phyloP scores from a whole-genome alignment of 2,329 filamentous ascomycete species.

The Neopestalotiopsis sp. region DNA sequence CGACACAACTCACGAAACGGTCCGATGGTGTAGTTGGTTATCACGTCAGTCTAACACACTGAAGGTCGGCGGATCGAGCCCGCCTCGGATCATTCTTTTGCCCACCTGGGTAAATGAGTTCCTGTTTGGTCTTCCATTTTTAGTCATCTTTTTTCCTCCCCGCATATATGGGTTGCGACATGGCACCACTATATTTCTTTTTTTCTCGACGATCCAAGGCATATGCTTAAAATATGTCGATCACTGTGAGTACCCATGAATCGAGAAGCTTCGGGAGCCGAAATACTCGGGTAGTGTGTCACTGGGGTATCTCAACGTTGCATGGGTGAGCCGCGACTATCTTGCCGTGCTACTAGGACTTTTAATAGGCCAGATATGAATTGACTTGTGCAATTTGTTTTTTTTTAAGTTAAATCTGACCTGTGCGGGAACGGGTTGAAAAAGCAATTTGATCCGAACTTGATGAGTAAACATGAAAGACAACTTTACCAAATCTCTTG shows the following conservation, averaged over 20 bases:
- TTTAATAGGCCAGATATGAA: no score
- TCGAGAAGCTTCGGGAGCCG: not conserved
- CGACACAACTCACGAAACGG: not conserved
- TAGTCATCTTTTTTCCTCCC: not conserved
- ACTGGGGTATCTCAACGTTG: not conserved
- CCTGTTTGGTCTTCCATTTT: not conserved
- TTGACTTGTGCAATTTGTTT: not conserved
- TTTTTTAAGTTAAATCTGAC: not conserved
- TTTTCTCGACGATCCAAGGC: not conserved
- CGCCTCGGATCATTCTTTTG: slow-evolving; percentile 22
- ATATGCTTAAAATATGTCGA: not conserved
- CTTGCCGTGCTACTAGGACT: not conserved
- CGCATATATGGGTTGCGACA: no score
- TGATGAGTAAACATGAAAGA: not conserved
- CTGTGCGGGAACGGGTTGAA: not conserved
- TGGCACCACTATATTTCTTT: not conserved
- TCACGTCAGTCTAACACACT: slow-evolving; percentile 55
- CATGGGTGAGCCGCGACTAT: not conserved
- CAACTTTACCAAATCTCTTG: not conserved
- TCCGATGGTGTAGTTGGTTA: slow-evolving; percentile 49
- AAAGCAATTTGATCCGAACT: not conserved
- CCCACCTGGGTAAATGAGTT: not conserved
- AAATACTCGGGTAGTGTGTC: not conserved
- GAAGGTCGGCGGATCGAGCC: slow-evolving; percentile 43
- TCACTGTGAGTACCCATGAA: not conserved